phyloP scores from a whole-genome alignment of 306 rosid genomes.

The Begonia peltatifolia region DNA sequence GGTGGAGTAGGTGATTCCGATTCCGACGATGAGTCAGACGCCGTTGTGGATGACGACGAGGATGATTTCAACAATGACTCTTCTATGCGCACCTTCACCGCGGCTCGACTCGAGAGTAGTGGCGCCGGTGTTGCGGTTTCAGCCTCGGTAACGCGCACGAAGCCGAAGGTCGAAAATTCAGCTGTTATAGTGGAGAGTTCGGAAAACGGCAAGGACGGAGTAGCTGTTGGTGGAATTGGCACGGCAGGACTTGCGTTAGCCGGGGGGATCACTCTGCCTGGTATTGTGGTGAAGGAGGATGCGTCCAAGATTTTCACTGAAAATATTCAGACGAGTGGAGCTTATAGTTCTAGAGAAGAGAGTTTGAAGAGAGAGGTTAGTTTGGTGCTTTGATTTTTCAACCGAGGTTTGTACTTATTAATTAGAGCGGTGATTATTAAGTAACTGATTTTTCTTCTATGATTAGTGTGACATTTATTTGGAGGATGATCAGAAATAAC shows the following conservation, averaged over 20 bases:
- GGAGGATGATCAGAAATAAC: too few relatives aligned
- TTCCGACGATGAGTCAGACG: constrained; percentile 17
- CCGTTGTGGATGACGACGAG: constrained; percentile 38
- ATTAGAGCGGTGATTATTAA: too few relatives aligned
- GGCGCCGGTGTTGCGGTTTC: constrained; percentile 20
- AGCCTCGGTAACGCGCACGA: constrained; percentile 38
- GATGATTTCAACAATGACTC: constrained; percentile 74
- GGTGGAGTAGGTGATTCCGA: constrained; percentile 62
- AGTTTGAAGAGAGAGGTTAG: constrained; percentile 64
- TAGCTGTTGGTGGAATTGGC: constrained; percentile 19
- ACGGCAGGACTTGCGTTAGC: constrained; percentile 15
- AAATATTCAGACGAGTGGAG: constrained; percentile 91
- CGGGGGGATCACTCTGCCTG: constrained; percentile 26
- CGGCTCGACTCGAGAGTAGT: constrained; percentile 57
- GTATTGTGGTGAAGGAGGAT: constrained; percentile 77
- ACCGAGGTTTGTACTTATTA: neutral
- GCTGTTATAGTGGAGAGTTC: constrained; percentile 50
- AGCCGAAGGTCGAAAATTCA: constrained; percentile 53
- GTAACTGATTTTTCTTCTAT: too few relatives aligned
- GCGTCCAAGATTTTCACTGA: constrained; percentile 73
- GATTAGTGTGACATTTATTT: too few relatives aligned
- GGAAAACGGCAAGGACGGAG: constrained; percentile 41
- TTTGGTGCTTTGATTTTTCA: neutral
- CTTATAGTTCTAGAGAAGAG: constrained; percentile 89
- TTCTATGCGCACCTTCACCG: constrained; percentile 80